phyloP scores from a whole-genome alignment of 768 basidiomycete genomes.

The Boletus rex-veris region DNA sequence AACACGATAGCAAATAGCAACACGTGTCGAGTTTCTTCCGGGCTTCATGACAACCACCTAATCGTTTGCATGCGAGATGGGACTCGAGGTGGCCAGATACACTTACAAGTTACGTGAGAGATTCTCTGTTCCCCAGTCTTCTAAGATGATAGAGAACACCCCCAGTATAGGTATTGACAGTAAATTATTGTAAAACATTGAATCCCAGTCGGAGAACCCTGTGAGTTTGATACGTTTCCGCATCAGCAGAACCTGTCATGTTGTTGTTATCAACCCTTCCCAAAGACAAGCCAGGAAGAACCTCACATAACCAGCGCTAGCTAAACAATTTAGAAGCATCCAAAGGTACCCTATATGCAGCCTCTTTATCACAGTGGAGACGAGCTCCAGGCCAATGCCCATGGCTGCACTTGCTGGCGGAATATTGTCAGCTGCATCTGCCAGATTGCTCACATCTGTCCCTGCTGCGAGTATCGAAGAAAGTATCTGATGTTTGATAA shows the following conservation, averaged over 20 bases:
- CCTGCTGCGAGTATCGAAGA: conserved; percentile 98
- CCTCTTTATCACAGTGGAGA: conserved; percentile 46
- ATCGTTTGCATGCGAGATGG: neutral
- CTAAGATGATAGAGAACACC: conserved; percentile 76
- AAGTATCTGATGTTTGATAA: conserved; percentile 53
- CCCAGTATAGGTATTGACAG: conserved; percentile 89
- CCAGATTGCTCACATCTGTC: conserved; percentile 62
- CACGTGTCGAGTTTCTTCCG: conserved; percentile 70
- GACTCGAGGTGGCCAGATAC: neutral
- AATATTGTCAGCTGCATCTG: conserved; percentile 26
- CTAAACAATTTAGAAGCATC: conserved; percentile 92
- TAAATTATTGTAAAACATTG: conserved; percentile 98
- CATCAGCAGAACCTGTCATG: conserved; percentile 82
- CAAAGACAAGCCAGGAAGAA: neutral
- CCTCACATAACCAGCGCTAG: conserved; percentile 87
- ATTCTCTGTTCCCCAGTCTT: conserved; percentile 85
- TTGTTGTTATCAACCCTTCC: conserved; percentile 1
- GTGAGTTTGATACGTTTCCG: conserved; percentile 93
- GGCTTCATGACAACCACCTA: conserved; percentile 46
- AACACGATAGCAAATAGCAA: conserved; percentile 88
- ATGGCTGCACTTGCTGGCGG: conserved; percentile 27
- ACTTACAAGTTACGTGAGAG: conserved; percentile 85
- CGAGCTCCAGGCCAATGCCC: conserved; percentile 29
- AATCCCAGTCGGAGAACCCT: conserved; percentile 97
- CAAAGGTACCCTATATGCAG: conserved; percentile 88